Percentiles rank a stretch among this genome's conserved stretches.
phyloP scores from a whole-genome alignment of 768 basidiomycete species.

The Agrocybe pediades region DNA sequence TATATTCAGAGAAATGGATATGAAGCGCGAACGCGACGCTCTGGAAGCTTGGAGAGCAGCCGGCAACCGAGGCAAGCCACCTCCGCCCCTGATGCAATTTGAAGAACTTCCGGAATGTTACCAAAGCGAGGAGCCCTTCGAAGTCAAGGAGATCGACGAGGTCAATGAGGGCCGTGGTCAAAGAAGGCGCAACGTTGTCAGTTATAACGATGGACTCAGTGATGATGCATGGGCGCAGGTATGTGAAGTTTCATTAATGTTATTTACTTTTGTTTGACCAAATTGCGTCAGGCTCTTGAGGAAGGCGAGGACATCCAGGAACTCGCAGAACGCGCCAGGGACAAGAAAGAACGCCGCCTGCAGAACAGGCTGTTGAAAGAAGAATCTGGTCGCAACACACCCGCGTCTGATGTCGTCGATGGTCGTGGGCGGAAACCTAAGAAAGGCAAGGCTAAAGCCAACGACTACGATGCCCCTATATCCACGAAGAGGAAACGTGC shows the following conservation, averaged over 20 bases:
- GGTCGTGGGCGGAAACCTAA: constrained; percentile 67
- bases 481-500: constrained; percentile 80
- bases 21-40: constrained; percentile 71
- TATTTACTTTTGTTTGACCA: neutral
- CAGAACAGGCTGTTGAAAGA: constrained; percentile 59
- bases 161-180: constrained; percentile 82
- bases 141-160: constrained; percentile 59
- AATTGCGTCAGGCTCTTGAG: constrained; percentile 60
- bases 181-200: constrained; percentile 79
- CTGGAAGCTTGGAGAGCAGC: constrained; percentile 66
- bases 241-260: constrained; percentile 26
- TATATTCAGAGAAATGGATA: constrained; percentile 83
- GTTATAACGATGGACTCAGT: constrained; percentile 90
- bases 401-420: constrained; percentile 56
- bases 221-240: constrained; percentile 94
- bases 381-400: constrained; percentile 63
- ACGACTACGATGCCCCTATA: constrained; percentile 50
- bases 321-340: constrained; percentile 63
- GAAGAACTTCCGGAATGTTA: constrained; percentile 95
- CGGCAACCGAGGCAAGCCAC: constrained; percentile 79
- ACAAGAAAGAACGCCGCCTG: constrained; percentile 64
- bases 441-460: constrained; percentile 62
- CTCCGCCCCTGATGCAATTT: constrained; percentile 74
- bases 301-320: constrained; percentile 82
- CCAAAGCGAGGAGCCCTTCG: constrained; percentile 81